Conservation (phyloP, 495 filamentous ascomycete species). For the Thozetella sp. region DNA sequence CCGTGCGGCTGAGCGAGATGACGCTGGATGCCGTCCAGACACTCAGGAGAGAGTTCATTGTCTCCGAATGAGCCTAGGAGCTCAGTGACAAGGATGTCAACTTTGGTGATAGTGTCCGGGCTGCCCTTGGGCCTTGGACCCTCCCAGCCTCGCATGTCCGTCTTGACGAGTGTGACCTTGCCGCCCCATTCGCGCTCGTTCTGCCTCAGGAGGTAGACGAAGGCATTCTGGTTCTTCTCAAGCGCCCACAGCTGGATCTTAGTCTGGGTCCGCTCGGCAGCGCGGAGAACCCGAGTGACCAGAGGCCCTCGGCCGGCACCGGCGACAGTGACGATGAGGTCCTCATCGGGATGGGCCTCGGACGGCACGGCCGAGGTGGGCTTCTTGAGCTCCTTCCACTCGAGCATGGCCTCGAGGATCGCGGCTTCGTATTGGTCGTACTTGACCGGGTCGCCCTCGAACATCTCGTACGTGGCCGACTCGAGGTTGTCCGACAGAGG, state of each 20-base stretch:
- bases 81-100: constrained; percentile 94
- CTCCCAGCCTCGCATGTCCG: constrained; percentile 96
- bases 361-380: constrained; percentile 59
- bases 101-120: constrained; percentile 47
- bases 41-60: constrained; percentile 86
- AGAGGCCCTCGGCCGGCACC: constrained; percentile 91
- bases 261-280: constrained; percentile 74
- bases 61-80: constrained; percentile 91
- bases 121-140: constrained; percentile 56
- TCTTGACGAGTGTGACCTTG: constrained; percentile 83
- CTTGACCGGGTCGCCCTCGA: constrained; percentile 97
- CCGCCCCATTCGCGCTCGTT: constrained; percentile 78
- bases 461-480: constrained; percentile 96
- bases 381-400: constrained; percentile 73
- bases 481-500: constrained; percentile 96
- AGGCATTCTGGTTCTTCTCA: constrained; percentile 98
- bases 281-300: constrained; percentile 80
- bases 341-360: constrained; percentile 43
- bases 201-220: constrained; percentile 83
- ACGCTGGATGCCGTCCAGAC: constrained; percentile 67
- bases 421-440: constrained; percentile 94
- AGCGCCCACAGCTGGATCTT: constrained; percentile 85
- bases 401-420: constrained; percentile 77
- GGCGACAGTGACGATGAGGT: constrained; percentile 87
- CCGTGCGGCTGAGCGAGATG: constrained; percentile 73